Base-by-base conservation (phyloP, 345 rosid genomes). In the Heritiera littoralis region DNA sequence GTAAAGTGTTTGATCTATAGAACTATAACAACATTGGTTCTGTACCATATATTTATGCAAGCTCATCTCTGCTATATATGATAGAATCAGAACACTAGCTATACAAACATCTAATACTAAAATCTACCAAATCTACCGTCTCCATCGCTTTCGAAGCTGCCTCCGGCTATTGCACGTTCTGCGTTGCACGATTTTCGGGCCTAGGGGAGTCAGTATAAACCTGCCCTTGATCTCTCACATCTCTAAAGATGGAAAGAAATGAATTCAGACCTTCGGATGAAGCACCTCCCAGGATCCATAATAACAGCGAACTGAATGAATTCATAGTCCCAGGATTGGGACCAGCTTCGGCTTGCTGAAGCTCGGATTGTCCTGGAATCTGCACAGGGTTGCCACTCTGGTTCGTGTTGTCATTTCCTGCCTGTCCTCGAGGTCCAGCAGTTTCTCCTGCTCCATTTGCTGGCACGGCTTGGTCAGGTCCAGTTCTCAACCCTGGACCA, bases 221-320 rank as follows among this genome's bases (percentile, higher is more conserved):
- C 79, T 86, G 97, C 40, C 91, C 92, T 83, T 89, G 98, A 59
- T 92, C 99, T 87, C 98, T 92, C 76, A 87, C 87, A 75, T 93
- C 97, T 86, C 97, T 92, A 79, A 97, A 97, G 86, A 94, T 94
- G 7, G 98, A 94, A 51, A 92, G 86, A 72, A 97, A 87, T 1
- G 98, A 89, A 89, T 88, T 97, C 46, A 92, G 80, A 54, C 98
- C 93, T 85, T 97, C 96, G 2, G 91, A 87, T 17, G 99, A 92
- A 67, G 98, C 98, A 74, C 98, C 99, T 28, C 99, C 98, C 81
- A 97, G 78, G 80, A 97, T 94, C 98, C 98, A 92, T 70, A 97
- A 81, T 84, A 97, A 79, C 80, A 97, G 79, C 9, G 99, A 97
- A 54, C 93, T 92, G 52, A 97, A 87, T 0, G 98, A 92, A 89